These are phyloP conservation scores for Ceratobasidium sp. DNA, from an alignment of 1,284 basidiomycete genomes.

Conservation along the genomic window DNA sequence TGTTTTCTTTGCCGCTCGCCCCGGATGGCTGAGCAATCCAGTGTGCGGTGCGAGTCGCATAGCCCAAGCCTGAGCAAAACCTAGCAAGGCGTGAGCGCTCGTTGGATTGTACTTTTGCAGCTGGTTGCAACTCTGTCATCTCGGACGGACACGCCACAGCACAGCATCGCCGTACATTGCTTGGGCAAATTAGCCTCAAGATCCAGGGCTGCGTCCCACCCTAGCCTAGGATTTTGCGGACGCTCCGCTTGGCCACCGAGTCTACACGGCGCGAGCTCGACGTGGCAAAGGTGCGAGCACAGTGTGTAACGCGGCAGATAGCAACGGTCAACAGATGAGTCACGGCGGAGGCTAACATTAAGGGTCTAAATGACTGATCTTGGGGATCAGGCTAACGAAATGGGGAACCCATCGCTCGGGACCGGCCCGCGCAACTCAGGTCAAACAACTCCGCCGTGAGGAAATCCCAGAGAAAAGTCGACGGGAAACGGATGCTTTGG, in stretches of 20 bases:
- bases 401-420: not conserved
- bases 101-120: not conserved
- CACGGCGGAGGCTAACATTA: not conserved
- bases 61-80: not conserved
- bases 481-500: not conserved
- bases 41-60: not conserved
- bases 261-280: not conserved
- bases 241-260: not conserved
- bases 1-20: not conserved
- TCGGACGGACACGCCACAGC: slow-evolving; percentile 34
- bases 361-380: slow-evolving; percentile 11
- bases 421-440: not conserved
- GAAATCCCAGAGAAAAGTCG: not conserved
- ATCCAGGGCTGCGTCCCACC: slow-evolving; percentile 9
- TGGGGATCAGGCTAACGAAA: not conserved
- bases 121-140: not conserved
- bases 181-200: not conserved
- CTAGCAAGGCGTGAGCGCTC: not conserved
- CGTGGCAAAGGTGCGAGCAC: not conserved
- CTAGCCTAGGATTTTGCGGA: not conserved
- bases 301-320: not conserved
- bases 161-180: slow-evolving; percentile 27
- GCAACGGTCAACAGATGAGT: slow-evolving; percentile 21
- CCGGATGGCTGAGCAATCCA: slow-evolving; percentile 2
- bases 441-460: not conserved